A percentile compares a stretch with the other conserved stretches of the same genome.
These are phyloP conservation scores for Xylariaceae sp. DNA, from an alignment of 2,329 filamentous ascomycete genomes.

Conservation along the genomic window DNA sequence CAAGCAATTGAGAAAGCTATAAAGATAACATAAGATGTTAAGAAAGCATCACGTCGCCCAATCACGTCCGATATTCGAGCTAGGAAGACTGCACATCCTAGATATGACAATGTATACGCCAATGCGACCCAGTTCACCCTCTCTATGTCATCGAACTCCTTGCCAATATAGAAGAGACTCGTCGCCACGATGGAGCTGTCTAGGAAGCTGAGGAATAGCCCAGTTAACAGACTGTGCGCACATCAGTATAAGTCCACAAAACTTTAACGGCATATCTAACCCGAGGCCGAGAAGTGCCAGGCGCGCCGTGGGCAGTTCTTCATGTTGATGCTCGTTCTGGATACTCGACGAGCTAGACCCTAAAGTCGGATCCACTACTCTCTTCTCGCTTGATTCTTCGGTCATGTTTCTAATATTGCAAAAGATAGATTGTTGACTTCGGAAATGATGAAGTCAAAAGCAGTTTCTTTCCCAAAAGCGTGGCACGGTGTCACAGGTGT, in stretches of 20 bases:
- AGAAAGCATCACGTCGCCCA: slow-evolving; percentile 59
- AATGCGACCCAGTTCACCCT: slow-evolving; percentile 62
- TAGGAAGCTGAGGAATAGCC: slow-evolving; percentile 64
- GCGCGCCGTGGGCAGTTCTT: slow-evolving; percentile 32
- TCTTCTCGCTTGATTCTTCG: slow-evolving; percentile 6
- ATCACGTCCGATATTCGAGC: slow-evolving; percentile 62
- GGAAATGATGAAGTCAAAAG: slow-evolving; percentile 1
- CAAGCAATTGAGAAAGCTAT: slow-evolving; percentile 63
- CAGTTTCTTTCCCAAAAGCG: slow-evolving; percentile 9
- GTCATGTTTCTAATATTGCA: slow-evolving; percentile 7
- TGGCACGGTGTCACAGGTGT: slow-evolving; percentile 14
- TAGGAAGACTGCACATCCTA: slow-evolving; percentile 63
- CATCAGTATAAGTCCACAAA: slow-evolving; percentile 17
- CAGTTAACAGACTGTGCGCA: slow-evolving; percentile 52
- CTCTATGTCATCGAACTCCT: slow-evolving; percentile 55
- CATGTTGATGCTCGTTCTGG: slow-evolving; percentile 6
- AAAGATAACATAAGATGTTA: slow-evolving; percentile 59
- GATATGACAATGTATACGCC: slow-evolving; percentile 62
- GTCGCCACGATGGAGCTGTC: slow-evolving; percentile 68
- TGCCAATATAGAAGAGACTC: slow-evolving; percentile 61
- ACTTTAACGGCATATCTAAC: slow-evolving; percentile 23
- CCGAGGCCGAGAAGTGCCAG: slow-evolving; percentile 33
- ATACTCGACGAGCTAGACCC: slow-evolving; percentile 12
- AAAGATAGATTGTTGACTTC: not conserved
- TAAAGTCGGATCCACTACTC: not conserved